Percentiles rank a stretch among this genome's conserved stretches.
phyloP scores from a whole-genome alignment of 2,329 filamentous ascomycete species.

The Fusarium tricinctum region DNA sequence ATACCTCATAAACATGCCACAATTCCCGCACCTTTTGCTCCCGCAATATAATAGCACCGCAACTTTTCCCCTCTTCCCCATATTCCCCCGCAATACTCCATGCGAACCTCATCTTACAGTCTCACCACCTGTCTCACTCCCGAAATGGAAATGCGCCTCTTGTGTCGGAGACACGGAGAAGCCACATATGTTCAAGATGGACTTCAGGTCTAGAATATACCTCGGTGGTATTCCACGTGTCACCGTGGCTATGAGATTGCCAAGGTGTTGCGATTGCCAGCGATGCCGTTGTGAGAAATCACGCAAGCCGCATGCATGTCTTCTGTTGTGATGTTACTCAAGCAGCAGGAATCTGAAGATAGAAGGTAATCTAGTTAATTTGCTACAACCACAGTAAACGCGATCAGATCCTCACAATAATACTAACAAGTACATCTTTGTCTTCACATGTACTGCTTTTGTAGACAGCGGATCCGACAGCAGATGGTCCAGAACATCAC shows the following conservation, averaged over 20 bases:
- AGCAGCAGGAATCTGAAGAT: slow-evolving; percentile 3
- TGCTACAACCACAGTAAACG: not conserved
- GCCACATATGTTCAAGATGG: not conserved
- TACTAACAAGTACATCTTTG: not conserved
- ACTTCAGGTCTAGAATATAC: not conserved
- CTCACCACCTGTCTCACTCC: slow-evolving; percentile 35
- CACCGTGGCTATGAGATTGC: not conserved
- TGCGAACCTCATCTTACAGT: slow-evolving; percentile 22
- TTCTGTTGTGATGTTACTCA: not conserved
- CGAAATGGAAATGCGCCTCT: slow-evolving; percentile 9
- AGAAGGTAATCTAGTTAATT: not conserved
- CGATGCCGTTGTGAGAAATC: slow-evolving; percentile 21
- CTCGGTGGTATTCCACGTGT: slow-evolving; percentile 30
- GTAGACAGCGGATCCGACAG: not conserved
- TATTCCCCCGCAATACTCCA: slow-evolving; percentile 39
- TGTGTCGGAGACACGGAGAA: slow-evolving; percentile 17
- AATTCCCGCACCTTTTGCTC: not conserved
- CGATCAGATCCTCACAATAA: not conserved
- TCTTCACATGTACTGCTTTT: not conserved
- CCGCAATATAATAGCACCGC: not conserved
- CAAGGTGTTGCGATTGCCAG: slow-evolving; percentile 18
- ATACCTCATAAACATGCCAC: slow-evolving; percentile 31
- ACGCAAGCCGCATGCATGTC: slow-evolving; percentile 14
- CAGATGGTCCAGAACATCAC: not conserved
- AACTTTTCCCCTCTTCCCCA: slow-evolving; percentile 23